Conservation (phyloP, 768 basidiomycete species). For the Guyanaporus albipodus region DNA sequence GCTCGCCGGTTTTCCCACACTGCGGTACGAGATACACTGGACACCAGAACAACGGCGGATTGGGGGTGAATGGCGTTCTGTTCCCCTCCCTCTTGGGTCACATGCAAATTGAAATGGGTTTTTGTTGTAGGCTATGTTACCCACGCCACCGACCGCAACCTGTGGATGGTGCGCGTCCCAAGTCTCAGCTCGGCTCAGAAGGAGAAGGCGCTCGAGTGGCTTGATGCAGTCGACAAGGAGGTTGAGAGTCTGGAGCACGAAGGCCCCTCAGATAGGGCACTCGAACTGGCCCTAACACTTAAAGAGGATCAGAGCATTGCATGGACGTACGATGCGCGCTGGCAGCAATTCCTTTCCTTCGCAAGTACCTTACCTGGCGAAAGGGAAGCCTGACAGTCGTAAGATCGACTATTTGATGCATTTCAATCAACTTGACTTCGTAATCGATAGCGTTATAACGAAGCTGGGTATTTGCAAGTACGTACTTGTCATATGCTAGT, state of each 20-base stretch:
- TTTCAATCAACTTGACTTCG: too few relatives aligned
- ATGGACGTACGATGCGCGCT: conserved; percentile 54
- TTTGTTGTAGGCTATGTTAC: conserved; percentile 57
- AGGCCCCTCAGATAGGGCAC: conserved; percentile 24
- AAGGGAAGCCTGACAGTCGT: background rate
- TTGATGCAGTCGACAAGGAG: conserved; percentile 47
- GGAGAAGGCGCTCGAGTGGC: conserved; percentile 52
- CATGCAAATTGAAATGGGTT: background rate
- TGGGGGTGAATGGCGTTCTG: conserved; percentile 38
- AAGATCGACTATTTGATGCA: too few relatives aligned
- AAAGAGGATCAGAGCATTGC: conserved; percentile 45
- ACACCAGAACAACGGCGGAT: conserved; percentile 55
- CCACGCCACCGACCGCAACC: conserved; percentile 58
- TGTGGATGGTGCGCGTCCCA: conserved; percentile 60
- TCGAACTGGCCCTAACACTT: conserved; percentile 45
- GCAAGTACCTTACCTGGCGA: conserved; percentile 32
- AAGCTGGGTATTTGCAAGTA: too few relatives aligned
- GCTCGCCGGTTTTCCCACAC: conserved; percentile 51
- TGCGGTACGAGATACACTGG: conserved; percentile 69
- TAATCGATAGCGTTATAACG: too few relatives aligned
- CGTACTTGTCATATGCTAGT: background rate
- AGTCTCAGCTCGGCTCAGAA: conserved; percentile 44
- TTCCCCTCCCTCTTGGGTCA: background rate
- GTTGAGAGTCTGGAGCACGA: conserved; percentile 37
- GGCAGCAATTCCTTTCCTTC: conserved; percentile 41